Evolutionary conservation across 768 basidiomycete genomes (phyloP).

Genomic region (Boletellus ananiceps): DNA sequence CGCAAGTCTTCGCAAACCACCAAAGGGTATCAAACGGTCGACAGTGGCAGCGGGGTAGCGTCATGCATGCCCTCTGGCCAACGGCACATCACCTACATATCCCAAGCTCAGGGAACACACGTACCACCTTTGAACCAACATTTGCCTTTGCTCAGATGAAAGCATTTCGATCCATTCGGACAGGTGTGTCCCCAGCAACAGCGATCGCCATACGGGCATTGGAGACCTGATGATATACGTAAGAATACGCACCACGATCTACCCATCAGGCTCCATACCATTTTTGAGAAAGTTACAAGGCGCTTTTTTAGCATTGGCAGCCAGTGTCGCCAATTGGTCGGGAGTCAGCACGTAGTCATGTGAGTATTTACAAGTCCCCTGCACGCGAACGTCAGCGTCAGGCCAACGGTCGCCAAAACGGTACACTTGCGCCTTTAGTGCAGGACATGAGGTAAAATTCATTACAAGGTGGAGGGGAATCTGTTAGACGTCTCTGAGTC

Average conservation of each 20-base stretch:
- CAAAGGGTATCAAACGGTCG: slow-evolving; percentile 20
- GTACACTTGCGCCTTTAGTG: slow-evolving; percentile 61
- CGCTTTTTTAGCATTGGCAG: slow-evolving; percentile 77
- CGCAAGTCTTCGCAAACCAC: slow-evolving; percentile 1
- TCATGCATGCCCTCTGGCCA: slow-evolving; percentile 41
- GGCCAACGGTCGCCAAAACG: neutral
- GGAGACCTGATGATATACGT: slow-evolving; percentile 43
- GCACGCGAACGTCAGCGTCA: slow-evolving; percentile 14
- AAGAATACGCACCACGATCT: neutral
- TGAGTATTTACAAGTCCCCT: slow-evolving; percentile 77
- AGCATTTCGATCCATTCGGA: slow-evolving; percentile 70
- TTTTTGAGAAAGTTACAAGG: slow-evolving; percentile 84
- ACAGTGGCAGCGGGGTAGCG: slow-evolving; percentile 13
- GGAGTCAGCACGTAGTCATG: slow-evolving; percentile 71
- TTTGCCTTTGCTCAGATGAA: slow-evolving; percentile 69
- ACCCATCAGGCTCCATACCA: slow-evolving; percentile 36
- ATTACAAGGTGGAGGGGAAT: slow-evolving; percentile 81
- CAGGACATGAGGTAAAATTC: slow-evolving; percentile 81
- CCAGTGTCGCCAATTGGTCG: slow-evolving; percentile 67
- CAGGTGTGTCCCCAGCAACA: slow-evolving; percentile 86
- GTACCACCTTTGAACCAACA: slow-evolving; percentile 82
- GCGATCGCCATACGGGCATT: slow-evolving; percentile 67
- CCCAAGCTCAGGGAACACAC: slow-evolving; percentile 14
- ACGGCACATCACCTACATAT: neutral
- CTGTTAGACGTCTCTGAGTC: slow-evolving; percentile 34